Evolutionary conservation across 371 early-diverging fungal species (phyloP).

Genomic region (Syncephalastrum contaminatum): DNA sequence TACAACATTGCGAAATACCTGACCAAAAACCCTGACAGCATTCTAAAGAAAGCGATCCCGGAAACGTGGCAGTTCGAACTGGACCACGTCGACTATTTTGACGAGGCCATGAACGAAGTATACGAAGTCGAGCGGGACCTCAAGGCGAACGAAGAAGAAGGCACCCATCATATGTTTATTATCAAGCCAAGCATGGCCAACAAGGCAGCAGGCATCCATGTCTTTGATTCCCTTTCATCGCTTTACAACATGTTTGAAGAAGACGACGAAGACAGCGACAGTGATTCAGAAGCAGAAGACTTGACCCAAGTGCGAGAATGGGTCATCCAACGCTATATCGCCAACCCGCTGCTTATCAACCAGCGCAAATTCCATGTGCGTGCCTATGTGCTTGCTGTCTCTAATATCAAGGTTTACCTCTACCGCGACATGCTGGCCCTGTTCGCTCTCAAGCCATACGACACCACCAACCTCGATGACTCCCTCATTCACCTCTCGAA

Average conservation of each 20-base stretch:
- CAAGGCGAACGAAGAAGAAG: constrained; percentile 36
- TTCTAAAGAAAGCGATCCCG: constrained; percentile 55
- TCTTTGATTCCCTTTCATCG: constrained; percentile 59
- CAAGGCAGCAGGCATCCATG: constrained; percentile 67
- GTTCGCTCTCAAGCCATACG: constrained; percentile 62
- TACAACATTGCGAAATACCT: constrained; percentile 59
- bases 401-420: constrained; percentile 62
- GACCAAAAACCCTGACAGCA: constrained; percentile 58
- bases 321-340: constrained; percentile 71
- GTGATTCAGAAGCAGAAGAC: constrained; percentile 34
- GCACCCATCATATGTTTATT: constrained; percentile 47
- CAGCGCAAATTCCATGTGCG: constrained; percentile 74
- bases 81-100: constrained; percentile 71
- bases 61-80: constrained; percentile 71
- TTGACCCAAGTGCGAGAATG: constrained; percentile 66
- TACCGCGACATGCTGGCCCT: constrained; percentile 69
- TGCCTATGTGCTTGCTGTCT: constrained; percentile 67
- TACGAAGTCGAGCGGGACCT: constrained; percentile 66
- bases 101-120: constrained; percentile 71
- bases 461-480: constrained; percentile 42
- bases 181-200: constrained; percentile 72
- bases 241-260: constrained; percentile 50
- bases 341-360: constrained; percentile 56
- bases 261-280: constrained; percentile 21
- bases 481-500: constrained; percentile 66